These are phyloP conservation scores for Saccharomyces jurei DNA, from an alignment of 805 yeast genomes.

Conservation along the genomic window DNA sequence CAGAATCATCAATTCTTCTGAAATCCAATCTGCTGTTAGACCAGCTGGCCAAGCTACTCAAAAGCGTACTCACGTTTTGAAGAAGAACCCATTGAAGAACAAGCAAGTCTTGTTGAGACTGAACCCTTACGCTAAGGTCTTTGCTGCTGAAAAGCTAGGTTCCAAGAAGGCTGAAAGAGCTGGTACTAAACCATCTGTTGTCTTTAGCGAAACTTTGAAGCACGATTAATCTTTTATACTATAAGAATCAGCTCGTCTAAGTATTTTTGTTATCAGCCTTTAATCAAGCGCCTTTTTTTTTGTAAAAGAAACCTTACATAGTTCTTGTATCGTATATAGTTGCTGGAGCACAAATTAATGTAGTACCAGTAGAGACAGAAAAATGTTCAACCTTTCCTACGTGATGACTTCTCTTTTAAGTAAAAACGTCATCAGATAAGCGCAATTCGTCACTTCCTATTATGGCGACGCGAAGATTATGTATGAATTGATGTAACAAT, in stretches of 20 bases:
- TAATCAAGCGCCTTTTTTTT: neutral
- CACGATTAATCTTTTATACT: slow-evolving; percentile 38
- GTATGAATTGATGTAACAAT: neutral
- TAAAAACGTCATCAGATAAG: neutral
- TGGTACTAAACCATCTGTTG: slow-evolving; percentile 63
- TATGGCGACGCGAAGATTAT: neutral
- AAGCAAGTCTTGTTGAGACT: slow-evolving; percentile 95
- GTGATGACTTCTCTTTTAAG: too few relatives aligned
- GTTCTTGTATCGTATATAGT: neutral
- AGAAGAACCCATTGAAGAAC: slow-evolving; percentile 99
- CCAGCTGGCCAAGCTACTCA: slow-evolving; percentile 91
- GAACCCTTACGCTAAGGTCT: slow-evolving; percentile 99
- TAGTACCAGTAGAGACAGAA: too few relatives aligned
- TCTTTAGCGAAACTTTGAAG: slow-evolving; percentile 60
- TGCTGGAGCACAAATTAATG: neutral
- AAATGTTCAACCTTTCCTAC: too few relatives aligned
- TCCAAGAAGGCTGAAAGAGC: slow-evolving; percentile 64
- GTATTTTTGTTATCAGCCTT: neutral
- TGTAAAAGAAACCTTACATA: neutral
- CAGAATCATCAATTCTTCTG: slow-evolving; percentile 97
- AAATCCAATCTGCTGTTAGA: slow-evolving; percentile 94
- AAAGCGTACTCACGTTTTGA: slow-evolving; percentile 90
- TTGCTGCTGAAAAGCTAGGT: slow-evolving; percentile 84
- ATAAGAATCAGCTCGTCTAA: neutral
- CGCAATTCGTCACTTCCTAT: neutral